Percentiles rank a stretch among this genome's conserved stretches.
phyloP scores from a whole-genome alignment of 345 rosid species.

The Corchorus olitorius region DNA sequence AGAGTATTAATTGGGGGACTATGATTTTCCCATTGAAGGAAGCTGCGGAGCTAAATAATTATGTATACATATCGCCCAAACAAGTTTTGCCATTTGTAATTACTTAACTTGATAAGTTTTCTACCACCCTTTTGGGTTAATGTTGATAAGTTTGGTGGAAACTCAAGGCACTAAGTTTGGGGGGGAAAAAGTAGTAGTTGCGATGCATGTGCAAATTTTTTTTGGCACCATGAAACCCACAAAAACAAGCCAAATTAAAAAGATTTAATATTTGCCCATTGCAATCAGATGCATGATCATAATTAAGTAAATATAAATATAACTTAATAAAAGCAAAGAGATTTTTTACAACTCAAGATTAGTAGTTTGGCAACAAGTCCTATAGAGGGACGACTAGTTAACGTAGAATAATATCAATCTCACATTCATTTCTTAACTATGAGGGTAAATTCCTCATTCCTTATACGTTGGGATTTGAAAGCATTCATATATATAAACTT shows the following conservation, averaged over 20 bases:
- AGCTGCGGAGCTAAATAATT: neutral
- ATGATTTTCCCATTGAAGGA: slow-evolving; percentile 12
- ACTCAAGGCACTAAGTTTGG: neutral
- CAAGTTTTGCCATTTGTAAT: slow-evolving; percentile 4
- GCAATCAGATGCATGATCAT: no score
- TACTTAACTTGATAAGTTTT: neutral
- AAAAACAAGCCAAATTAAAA: neutral
- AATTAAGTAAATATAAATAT: slow-evolving; percentile 4
- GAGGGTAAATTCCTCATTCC: slow-evolving; percentile 24
- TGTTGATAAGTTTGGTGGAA: slow-evolving; percentile 6
- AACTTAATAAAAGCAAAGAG: neutral
- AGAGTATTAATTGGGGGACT: no score
- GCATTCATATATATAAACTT: slow-evolving; percentile 8
- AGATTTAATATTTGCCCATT: no score
- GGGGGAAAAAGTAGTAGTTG: neutral
- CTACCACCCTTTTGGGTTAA: neutral
- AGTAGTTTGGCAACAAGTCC: slow-evolving; percentile 19
- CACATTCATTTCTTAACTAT: neutral
- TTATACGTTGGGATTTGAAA: slow-evolving; percentile 33
- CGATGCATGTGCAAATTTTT: neutral
- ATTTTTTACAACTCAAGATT: neutral
- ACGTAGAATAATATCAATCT: slow-evolving; percentile 36
- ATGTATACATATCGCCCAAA: neutral
- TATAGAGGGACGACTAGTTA: slow-evolving; percentile 11
- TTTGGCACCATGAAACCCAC: neutral